These are phyloP conservation scores for Paraphoma sp. DNA, from an alignment of 2,329 filamentous ascomycete genomes.

Conservation along the genomic window DNA sequence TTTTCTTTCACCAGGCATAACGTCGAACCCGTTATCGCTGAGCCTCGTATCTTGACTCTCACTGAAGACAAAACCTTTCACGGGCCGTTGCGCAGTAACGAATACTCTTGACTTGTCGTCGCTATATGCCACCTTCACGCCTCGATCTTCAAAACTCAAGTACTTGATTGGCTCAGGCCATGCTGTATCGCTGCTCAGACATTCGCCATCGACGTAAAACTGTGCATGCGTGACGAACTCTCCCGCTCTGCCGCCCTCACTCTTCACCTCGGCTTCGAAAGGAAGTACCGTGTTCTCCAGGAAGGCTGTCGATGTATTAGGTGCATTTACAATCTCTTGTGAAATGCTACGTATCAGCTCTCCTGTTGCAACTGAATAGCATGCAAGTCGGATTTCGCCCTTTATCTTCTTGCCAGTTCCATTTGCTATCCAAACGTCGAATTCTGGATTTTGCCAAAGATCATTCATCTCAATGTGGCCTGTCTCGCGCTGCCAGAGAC, in stretches of 20 bases:
- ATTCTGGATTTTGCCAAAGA: conserved; percentile 44
- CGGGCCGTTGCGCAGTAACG: conserved; percentile 57
- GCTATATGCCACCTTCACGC: conserved; percentile 49
- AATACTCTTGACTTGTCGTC: conserved; percentile 44
- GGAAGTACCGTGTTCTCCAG: conserved; percentile 44
- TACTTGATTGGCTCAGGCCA: conserved; percentile 69
- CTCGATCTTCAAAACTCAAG: conserved; percentile 58
- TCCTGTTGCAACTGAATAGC: conserved; percentile 61
- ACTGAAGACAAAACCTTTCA: conserved; percentile 63
- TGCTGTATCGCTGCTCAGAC: conserved; percentile 61
- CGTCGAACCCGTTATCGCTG: conserved; percentile 36
- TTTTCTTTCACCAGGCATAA: conserved; percentile 19
- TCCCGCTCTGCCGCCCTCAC: not conserved
- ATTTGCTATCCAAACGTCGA: conserved; percentile 64
- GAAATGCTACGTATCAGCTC: conserved; percentile 55
- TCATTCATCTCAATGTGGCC: conserved; percentile 32
- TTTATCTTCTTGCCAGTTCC: conserved; percentile 51
- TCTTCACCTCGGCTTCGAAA: not conserved
- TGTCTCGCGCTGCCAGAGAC: conserved; percentile 37
- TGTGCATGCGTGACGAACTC: conserved; percentile 58
- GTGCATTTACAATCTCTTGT: conserved; percentile 54
- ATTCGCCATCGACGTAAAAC: conserved; percentile 56
- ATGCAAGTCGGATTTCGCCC: conserved; percentile 57
- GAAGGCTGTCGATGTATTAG: conserved; percentile 63
- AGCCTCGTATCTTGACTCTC: conserved; percentile 25